A percentile compares a stretch with the other conserved stretches of the same genome.
phyloP scores from a whole-genome alignment of 108 stramenopile genomes.

The Tribonema minus region DNA sequence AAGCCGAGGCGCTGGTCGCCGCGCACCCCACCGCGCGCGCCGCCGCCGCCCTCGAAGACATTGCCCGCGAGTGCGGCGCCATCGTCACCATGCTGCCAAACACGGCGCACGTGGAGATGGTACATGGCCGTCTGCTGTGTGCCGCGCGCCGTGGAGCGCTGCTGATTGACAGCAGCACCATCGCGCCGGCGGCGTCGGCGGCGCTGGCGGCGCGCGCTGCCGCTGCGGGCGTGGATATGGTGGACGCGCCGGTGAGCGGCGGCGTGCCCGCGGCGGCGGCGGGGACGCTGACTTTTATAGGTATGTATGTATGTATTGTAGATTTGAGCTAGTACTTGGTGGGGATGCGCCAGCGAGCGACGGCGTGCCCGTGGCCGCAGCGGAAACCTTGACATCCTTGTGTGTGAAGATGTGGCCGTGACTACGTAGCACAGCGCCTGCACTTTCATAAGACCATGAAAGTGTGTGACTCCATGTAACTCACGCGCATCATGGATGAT shows the following conservation, averaged over 20 bases:
- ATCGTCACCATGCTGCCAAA: constrained; percentile 76
- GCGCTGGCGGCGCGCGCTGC: constrained; percentile 13
- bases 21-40: constrained; percentile 10
- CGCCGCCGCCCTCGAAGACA: constrained; percentile 49
- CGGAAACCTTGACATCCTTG: neutral
- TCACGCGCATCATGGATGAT: no score
- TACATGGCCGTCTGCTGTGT: constrained; percentile 32
- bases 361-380: neutral
- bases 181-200: constrained; percentile 56
- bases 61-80: constrained; percentile 18
- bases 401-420: no score
- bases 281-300: constrained; percentile 88
- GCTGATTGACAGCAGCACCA: constrained; percentile 73
- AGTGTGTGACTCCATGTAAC: no score
- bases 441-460: no score
- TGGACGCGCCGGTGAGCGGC: constrained; percentile 83
- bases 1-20: constrained; percentile 6
- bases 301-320: no score
- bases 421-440: no score
- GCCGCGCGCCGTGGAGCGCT: constrained; percentile 46
- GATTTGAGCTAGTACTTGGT: no score
- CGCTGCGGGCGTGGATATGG: constrained; percentile 55
- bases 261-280: constrained; percentile 78
- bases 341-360: neutral
- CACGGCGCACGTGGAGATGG: constrained; percentile 51